Base-by-base conservation (phyloP, 352 stramenopile species). In the Globisporangium apiculatum region DNA sequence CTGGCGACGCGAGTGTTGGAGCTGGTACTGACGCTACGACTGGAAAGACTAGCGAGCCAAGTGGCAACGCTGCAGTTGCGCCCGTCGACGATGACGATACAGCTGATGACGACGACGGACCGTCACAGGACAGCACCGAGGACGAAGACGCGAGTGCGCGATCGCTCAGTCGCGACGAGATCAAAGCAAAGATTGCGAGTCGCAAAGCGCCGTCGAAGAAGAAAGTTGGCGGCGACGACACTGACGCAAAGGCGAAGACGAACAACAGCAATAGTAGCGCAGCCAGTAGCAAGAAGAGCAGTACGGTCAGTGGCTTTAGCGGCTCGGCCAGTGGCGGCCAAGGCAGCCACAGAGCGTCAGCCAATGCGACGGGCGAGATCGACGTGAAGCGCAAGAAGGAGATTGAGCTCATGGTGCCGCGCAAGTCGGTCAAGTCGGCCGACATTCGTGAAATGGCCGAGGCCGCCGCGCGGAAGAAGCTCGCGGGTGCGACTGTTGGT, bases 361-460 rank as follows among this genome's bases (percentile, higher is more conserved):
- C 24, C 24, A 31, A 31, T 31, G 64, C 71, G n/a, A 9, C 57
- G 0, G 54, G 53, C 35, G 78, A 89, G 8, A 76, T 89, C 14
- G 81, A 91, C 50, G 82, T 67, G 45, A 91, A 89, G 61, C 72
- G 81, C 10, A 89, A 89, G 68, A 89, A 89, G 36, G 79, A 89
- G 56, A 91, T 91, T 14, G 82, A 91, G 49, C 68, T 91, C 35
- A 70, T 89, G 0, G 79, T 89, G 8, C 82, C 82, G 1, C 79
- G 83, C 48, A 88, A 92, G 59, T 77, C 83, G 3, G 78, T 90
- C 5, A 92, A 89, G 53, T 89, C 79, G 9, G 67, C 78, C 0
- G 83, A 90, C 55, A 88, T 89, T 65, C 74, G 79, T 5, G 79
- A 90, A 51, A 84, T 84, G 61, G 86, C 77, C 0, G 80, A 89